Conservation (phyloP, 1,139 yeast species). For the Suhomyces maxii region DNA sequence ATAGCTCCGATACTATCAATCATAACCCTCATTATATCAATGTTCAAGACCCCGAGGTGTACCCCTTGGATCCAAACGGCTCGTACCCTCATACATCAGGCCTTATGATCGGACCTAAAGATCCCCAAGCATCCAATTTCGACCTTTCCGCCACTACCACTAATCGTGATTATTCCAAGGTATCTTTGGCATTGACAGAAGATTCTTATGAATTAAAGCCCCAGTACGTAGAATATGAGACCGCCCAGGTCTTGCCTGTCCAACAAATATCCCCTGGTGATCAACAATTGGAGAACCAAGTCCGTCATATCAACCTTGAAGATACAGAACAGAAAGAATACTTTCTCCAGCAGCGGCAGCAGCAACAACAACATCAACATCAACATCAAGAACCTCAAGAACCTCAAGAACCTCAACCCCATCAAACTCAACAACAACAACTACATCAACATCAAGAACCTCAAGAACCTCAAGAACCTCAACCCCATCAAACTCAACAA, state of each 20-base stretch:
- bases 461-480: no score
- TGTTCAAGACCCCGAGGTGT: constrained; percentile 8
- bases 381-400: no score
- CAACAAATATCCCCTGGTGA: background rate
- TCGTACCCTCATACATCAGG: constrained; percentile 2
- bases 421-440: no score
- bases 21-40: constrained; percentile 8
- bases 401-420: no score
- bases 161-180: constrained; percentile 14
- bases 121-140: background rate
- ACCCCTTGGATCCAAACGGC: constrained; percentile 1
- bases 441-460: no score
- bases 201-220: constrained; percentile 17
- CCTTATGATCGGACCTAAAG: constrained; percentile 3
- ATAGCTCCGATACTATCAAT: constrained; percentile 6
- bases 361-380: no score
- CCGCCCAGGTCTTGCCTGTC: constrained; percentile 5
- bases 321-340: no score
- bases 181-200: constrained; percentile 17
- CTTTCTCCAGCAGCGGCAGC: no score
- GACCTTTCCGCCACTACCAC: background rate
- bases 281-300: background rate
- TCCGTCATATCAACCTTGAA: constrained; percentile 2
- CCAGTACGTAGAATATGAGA: constrained; percentile 12
- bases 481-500: no score